Evolutionary conservation across 1,284 basidiomycete species (phyloP), one percentile per base, ranked within the genome.

Genomic region (Tylopilus orsonianus): DNA sequence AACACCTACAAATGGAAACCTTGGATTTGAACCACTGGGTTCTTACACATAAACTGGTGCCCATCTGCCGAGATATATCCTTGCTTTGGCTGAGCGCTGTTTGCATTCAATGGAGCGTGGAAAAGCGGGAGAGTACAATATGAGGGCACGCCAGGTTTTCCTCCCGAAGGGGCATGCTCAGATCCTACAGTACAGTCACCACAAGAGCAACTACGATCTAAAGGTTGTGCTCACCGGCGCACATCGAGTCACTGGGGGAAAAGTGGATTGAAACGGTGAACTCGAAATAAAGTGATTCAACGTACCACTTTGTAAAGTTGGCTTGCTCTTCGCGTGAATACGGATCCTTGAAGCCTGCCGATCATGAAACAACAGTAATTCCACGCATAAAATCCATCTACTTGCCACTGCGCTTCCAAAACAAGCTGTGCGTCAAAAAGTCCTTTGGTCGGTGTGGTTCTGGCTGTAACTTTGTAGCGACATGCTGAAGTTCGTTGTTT

Each of bases 1-100:
- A 26, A 24, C 12, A 70, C 79, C 13, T 63, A 83, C 81, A 84
- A 75, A 53, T 84, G 82, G 58, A 79, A 83, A 0, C 79, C 69
- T 53, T 79, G 77, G 23, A 75, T 75, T 54, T 73, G 53, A 4
- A 71, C 60, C 5, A 64, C 64, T 2, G 82, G 83, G 58, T 82
- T 81, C 36, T 59, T 73, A 59, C 81, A 84, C 4, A 53, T 53
- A 59, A 81, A 84, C 4, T 70, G 57, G 18, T 67, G 62, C 0
- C 65, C 65, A 52, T 85, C 81, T 18, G 66, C 63, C 9, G 82
- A 83, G 19, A 80, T 60, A 58, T 85, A 77, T 1, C 80, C 77
- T 10, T 67, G 42, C 5, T 62, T 71, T 1, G 57, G 50, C 69
- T 69, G 57, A n/a, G 57, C 36, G 2, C 50, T 54, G 16, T 52